Conservation (phyloP, 768 basidiomycete species). For the Scleroderma bovista region DNA sequence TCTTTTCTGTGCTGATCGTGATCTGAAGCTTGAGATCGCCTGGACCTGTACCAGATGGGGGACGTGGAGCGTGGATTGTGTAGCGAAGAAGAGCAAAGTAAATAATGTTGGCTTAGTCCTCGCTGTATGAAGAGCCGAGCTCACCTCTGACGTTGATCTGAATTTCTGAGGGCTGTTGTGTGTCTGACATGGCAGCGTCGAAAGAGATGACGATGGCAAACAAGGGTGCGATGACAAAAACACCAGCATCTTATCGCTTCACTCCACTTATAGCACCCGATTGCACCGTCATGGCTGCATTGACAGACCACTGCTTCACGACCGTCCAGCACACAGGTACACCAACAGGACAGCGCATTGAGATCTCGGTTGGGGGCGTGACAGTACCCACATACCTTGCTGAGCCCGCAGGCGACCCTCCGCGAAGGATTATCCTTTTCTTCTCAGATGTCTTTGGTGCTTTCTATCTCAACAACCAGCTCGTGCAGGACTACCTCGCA, state of each 20-base stretch:
- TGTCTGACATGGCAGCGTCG: constrained; percentile 44
- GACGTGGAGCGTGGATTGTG: not conserved
- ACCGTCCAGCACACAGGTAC: constrained; percentile 49
- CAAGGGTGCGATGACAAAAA: not conserved
- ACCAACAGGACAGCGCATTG: constrained; percentile 36
- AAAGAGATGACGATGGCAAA: not conserved
- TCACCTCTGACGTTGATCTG: constrained; percentile 71
- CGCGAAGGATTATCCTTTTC: constrained; percentile 48
- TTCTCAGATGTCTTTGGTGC: constrained; percentile 58
- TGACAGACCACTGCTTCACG: constrained; percentile 48
- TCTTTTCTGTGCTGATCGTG: constrained; percentile 73
- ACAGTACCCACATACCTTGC: constrained; percentile 52
- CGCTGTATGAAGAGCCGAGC: not conserved
- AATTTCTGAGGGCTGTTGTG: constrained; percentile 38
- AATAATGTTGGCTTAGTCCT: no score
- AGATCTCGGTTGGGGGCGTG: constrained; percentile 28
- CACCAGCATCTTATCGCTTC: not conserved
- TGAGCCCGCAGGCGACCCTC: constrained; percentile 30
- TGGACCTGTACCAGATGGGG: constrained; percentile 49
- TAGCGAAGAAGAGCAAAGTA: no score
- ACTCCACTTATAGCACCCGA: no score
- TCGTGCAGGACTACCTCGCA: constrained; percentile 63
- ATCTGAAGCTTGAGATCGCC: constrained; percentile 92
- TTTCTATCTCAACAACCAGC: constrained; percentile 50
- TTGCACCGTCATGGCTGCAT: constrained; percentile 26